Conservation (phyloP, 1,284 basidiomycete genomes). For the Stereum hirsutum region DNA sequence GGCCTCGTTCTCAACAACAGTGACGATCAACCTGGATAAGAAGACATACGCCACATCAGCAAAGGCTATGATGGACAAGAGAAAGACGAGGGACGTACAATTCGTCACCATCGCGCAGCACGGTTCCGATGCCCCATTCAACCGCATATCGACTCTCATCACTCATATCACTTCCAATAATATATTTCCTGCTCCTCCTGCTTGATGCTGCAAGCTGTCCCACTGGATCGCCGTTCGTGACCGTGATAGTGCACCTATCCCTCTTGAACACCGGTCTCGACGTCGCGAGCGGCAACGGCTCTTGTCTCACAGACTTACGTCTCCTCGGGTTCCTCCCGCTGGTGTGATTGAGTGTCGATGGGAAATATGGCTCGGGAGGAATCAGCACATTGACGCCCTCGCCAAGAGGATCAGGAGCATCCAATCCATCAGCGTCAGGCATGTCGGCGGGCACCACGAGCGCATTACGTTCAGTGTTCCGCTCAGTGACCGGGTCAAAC, state of each 20-base stretch:
- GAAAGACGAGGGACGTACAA: slow-evolving; percentile 32
- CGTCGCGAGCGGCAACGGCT: slow-evolving; percentile 54
- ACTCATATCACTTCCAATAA: slow-evolving; percentile 90
- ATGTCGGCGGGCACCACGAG: slow-evolving; percentile 37
- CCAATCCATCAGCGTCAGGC: slow-evolving; percentile 31
- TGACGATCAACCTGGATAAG: slow-evolving; percentile 61
- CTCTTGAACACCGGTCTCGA: slow-evolving; percentile 81
- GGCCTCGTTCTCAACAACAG: slow-evolving; percentile 86
- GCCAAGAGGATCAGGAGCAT: slow-evolving; percentile 64
- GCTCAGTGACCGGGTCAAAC: slow-evolving; percentile 72
- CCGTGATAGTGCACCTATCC: slow-evolving; percentile 86
- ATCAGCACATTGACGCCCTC: slow-evolving; percentile 89
- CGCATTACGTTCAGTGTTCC: slow-evolving; percentile 70
- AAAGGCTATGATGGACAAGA: too few species aligned
- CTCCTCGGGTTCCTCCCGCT: slow-evolving; percentile 38
- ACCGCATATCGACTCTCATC: slow-evolving; percentile 89
- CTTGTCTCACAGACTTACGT: slow-evolving; percentile 50
- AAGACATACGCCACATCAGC: slow-evolving; percentile 5
- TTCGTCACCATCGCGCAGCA: slow-evolving; percentile 91
- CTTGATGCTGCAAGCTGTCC: slow-evolving; percentile 38
- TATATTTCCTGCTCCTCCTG: slow-evolving; percentile 64
- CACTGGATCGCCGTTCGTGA: slow-evolving; percentile 79
- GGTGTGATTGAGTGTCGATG: slow-evolving; percentile 50
- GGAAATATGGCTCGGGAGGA: slow-evolving; percentile 73
- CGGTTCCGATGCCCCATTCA: slow-evolving; percentile 96